Base-by-base conservation (phyloP, 179 eudicot species). In the Gypsophila paniculata region DNA sequence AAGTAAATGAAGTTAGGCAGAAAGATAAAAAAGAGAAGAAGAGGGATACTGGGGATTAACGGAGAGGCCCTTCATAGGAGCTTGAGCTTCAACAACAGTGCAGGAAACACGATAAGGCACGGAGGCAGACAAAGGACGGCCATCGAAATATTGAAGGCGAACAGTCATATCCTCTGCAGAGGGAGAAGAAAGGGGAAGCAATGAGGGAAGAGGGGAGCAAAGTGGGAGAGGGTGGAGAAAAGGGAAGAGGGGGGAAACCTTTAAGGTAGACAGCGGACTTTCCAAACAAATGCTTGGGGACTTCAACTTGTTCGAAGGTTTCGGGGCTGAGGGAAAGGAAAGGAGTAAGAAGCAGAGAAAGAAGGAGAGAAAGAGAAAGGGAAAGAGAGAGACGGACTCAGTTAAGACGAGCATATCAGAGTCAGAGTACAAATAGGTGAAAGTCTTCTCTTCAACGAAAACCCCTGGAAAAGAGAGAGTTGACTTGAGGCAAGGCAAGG, bases 31-130 rank as follows among this genome's bases (percentile, higher is more conserved):
- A 18, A 63, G 57, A 23, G 12, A 10, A n/a, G 44, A 14, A 68
- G 55, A 61, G 66, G 60, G 94, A 69, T 88, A 94, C 97, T 88
- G 96, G 32, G 96, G 85, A 68, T 89, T 86, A 11, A 85, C 91
- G 59, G 90, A 86, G 69, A 89, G 79, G 48, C 96, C 97, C 84
- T 90, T 95, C 76, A 82, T 81, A 70, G 88, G 87, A 72, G 84
- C 74, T 70, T 83, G 91, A 66, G 99, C 95, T 77, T 92, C 91
- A 72, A 84, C 85, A 72, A 95, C 98, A 61, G 86, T 86, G 82
- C 99, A 95, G 19, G 96, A 87, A 58, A 95, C 99, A 71, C 91
- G 88, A 69, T 71, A 79, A 68, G 99, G 99, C 81, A 95, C 78
- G 7, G 96, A 86, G 39, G 96, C 97, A 68, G 95, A 90, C 92